phyloP scores from a whole-genome alignment of 139 green algal genomes.

The Mesotaenium endlicherianum region DNA sequence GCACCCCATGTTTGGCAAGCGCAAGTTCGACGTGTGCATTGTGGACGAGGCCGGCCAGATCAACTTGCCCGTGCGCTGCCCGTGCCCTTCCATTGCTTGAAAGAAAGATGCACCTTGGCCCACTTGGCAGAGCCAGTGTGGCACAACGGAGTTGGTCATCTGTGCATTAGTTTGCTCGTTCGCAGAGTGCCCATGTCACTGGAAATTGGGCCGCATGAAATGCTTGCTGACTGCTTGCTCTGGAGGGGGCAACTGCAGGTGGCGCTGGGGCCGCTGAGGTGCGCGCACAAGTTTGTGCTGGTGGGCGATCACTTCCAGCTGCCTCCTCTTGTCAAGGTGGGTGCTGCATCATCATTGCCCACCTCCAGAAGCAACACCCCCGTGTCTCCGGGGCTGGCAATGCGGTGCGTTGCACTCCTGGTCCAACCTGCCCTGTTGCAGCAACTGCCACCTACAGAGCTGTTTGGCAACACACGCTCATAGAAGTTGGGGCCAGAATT shows the following conservation, averaged over 20 bases:
- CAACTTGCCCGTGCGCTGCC: constrained; percentile 46
- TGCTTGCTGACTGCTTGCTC: too few species aligned
- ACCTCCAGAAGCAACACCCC: background rate
- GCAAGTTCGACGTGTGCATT: constrained; percentile 84
- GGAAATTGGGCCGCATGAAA: too few species aligned
- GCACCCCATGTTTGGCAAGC: constrained; percentile 55
- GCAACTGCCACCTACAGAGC: background rate
- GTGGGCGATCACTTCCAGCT: constrained; percentile 88
- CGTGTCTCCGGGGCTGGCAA: background rate
- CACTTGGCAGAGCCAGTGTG: too few species aligned
- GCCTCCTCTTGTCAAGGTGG: constrained; percentile 64
- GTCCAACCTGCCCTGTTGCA: background rate
- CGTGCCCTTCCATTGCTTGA: too few species aligned
- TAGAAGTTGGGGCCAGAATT: background rate
- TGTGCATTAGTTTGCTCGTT: background rate
- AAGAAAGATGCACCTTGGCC: too few species aligned
- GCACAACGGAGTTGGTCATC: too few species aligned
- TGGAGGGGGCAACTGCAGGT: too few species aligned
- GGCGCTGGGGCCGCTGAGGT: constrained; percentile 69
- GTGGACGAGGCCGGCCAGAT: constrained; percentile 94
- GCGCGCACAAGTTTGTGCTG: constrained; percentile 64
- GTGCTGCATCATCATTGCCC: background rate
- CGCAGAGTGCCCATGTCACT: background rate
- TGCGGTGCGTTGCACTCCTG: background rate
- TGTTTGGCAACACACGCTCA: background rate